Conservation (phyloP, 352 stramenopile species). For the Phytophthora macrochlamydospora region DNA sequence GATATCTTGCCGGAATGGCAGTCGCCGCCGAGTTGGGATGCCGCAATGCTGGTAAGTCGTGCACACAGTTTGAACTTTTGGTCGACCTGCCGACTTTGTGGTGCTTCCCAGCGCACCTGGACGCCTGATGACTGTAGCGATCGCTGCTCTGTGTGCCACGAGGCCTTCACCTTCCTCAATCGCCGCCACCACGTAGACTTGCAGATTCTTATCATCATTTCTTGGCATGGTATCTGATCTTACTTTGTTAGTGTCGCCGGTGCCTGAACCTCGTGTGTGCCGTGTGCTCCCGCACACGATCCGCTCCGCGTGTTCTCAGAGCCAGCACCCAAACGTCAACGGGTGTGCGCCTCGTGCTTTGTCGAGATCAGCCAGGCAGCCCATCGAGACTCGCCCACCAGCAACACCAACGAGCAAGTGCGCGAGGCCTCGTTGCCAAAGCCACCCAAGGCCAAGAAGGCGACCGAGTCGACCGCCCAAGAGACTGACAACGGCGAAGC, state of each 20-base stretch:
- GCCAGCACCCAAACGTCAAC: conserved; percentile 42
- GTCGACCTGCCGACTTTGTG: background rate
- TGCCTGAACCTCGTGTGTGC: conserved; percentile 70
- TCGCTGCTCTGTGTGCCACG: conserved; percentile 58
- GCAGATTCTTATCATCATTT: background rate
- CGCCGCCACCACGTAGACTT: conserved; percentile 66
- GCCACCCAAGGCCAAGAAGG: background rate
- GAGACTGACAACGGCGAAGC: conserved; percentile 25
- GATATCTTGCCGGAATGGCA: conserved; percentile 64
- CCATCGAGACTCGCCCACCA: conserved; percentile 9
- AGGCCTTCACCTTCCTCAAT: conserved; percentile 76
- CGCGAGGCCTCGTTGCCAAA: conserved; percentile 26
- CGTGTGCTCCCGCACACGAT: conserved; percentile 57
- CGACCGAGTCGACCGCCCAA: conserved; percentile 11
- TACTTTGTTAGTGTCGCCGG: conserved; percentile 49
- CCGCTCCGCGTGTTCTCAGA: conserved; percentile 61
- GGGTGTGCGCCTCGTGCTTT: conserved; percentile 57
- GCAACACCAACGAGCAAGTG: conserved; percentile 23
- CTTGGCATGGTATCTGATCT: too few relatives aligned
- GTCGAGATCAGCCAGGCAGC: conserved; percentile 22
- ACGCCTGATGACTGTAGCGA: conserved; percentile 66
- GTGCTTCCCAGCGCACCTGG: conserved; percentile 54
- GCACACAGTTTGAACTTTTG: background rate
- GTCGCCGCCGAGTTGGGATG: conserved; percentile 52
- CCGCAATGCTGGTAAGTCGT: conserved; percentile 50